phyloP scores from a whole-genome alignment of 768 basidiomycete genomes.

The Paxillus ammoniavirescens region DNA sequence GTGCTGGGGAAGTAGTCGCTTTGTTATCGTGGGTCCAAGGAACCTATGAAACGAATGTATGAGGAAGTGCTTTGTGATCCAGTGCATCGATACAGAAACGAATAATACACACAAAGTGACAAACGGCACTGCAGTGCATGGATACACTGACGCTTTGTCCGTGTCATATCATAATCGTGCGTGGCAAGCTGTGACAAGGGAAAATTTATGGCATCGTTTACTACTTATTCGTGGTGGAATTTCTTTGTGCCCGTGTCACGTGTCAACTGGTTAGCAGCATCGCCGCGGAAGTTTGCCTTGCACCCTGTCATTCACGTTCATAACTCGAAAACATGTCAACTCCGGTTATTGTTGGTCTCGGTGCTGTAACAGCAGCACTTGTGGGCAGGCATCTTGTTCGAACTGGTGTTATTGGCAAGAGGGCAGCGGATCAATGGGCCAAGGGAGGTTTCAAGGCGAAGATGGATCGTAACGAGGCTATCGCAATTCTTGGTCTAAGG shows the following conservation, averaged over 20 bases:
- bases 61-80: not conserved
- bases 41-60: too few species aligned
- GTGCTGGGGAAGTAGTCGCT: not conserved
- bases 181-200: too few species aligned
- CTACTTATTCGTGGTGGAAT: too few species aligned
- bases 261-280: not conserved
- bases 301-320: not conserved
- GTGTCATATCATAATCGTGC: too few species aligned
- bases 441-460: constrained; percentile 94
- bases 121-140: not conserved
- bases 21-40: not conserved
- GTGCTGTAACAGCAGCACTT: constrained; percentile 73
- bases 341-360: constrained; percentile 71
- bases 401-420: constrained; percentile 56
- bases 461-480: constrained; percentile 96
- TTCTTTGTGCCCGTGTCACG: not conserved
- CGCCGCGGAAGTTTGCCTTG: too few species aligned
- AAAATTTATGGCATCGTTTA: too few species aligned
- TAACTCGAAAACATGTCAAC: constrained; percentile 58
- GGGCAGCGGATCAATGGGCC: constrained; percentile 76
- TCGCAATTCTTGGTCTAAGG: constrained; percentile 90
- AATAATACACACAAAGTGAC: not conserved
- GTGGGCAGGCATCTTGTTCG: constrained; percentile 71
- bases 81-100: not conserved
- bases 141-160: too few species aligned